Percentiles rank a stretch among this genome's conserved stretches.
Evolutionary conservation across 2,329 filamentous ascomycete genomes (phyloP).

Genomic region (Ophiognomonia clavigignenti-juglandacearum): DNA sequence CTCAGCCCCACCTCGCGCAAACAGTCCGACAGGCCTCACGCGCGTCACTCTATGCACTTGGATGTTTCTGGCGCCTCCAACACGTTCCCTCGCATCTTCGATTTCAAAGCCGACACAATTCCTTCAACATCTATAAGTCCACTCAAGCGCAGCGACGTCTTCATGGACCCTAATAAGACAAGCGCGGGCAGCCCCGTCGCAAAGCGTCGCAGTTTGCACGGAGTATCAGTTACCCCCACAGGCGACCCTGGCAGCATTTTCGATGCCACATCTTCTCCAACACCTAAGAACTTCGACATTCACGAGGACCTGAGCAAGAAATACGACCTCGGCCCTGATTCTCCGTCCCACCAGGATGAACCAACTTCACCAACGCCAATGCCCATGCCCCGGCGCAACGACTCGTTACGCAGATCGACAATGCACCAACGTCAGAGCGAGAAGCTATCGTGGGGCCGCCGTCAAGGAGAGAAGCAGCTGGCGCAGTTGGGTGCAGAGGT

Average conservation of each 20-base stretch:
- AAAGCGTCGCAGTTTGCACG: conserved; percentile 84
- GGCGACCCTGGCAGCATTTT: conserved; percentile 71
- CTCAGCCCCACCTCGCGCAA: conserved; percentile 38
- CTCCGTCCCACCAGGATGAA: conserved; percentile 32
- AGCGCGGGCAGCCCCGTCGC: conserved; percentile 80
- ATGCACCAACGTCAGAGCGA: conserved; percentile 77
- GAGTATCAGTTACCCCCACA: conserved; percentile 58
- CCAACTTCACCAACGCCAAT: conserved; percentile 41
- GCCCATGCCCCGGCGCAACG: conserved; percentile 62
- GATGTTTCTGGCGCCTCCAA: conserved; percentile 51
- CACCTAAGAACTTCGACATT: conserved; percentile 43
- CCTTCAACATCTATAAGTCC: conserved; percentile 67
- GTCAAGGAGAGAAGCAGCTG: conserved; percentile 52
- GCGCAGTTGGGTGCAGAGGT: conserved; percentile 49
- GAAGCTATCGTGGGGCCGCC: conserved; percentile 57
- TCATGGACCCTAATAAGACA: conserved; percentile 79
- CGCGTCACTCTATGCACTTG: conserved; percentile 52
- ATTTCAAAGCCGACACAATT: conserved; percentile 38
- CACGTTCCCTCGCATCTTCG: conserved; percentile 45
- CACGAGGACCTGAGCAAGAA: conserved; percentile 39
- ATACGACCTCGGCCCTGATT: conserved; percentile 45
- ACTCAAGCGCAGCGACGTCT: conserved; percentile 84
- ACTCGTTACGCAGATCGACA: conserved; percentile 80
- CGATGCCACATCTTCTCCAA: conserved; percentile 45
- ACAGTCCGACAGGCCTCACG: conserved; percentile 39